A percentile compares a stretch with the other conserved stretches of the same genome.
Conservation (phyloP, 306 rosid species). For the Medicago ruthenica region DNA sequence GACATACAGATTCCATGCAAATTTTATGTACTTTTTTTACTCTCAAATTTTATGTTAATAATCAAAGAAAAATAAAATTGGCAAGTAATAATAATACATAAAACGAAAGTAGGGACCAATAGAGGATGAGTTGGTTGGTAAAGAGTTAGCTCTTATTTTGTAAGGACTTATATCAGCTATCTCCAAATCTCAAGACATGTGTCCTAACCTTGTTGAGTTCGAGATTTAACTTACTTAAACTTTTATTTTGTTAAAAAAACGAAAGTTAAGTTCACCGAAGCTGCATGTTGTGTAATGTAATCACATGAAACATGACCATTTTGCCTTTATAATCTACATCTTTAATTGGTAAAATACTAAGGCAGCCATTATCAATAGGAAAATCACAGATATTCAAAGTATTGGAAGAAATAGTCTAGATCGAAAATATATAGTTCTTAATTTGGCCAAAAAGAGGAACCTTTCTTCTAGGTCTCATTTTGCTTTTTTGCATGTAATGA, state of each 20-base stretch:
- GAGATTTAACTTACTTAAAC: too few relatives aligned
- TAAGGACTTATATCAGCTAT: too few relatives aligned
- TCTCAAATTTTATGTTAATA: too few relatives aligned
- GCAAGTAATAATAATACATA: too few relatives aligned
- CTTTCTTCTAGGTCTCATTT: constrained; percentile 12
- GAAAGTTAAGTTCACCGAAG: neutral
- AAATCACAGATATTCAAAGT: neutral
- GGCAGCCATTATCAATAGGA: constrained; percentile 11
- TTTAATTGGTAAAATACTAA: neutral
- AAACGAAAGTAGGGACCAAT: too few relatives aligned
- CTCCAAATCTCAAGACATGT: too few relatives aligned
- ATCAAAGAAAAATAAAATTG: too few relatives aligned
- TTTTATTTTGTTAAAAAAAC: neutral
- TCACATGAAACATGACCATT: neutral
- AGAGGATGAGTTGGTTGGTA: too few relatives aligned
- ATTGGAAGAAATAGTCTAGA: constrained; percentile 9
- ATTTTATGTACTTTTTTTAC: neutral
- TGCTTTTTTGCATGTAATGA: neutral
- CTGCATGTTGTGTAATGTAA: neutral
- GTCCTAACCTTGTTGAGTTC: too few relatives aligned
- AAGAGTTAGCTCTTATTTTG: too few relatives aligned
- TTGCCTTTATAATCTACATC: neutral
- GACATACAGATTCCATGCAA: constrained; percentile 26
- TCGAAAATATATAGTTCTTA: neutral
- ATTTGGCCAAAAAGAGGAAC: neutral